Base-by-base conservation (phyloP, 495 filamentous ascomycete species). In the Xylaria scruposa region DNA sequence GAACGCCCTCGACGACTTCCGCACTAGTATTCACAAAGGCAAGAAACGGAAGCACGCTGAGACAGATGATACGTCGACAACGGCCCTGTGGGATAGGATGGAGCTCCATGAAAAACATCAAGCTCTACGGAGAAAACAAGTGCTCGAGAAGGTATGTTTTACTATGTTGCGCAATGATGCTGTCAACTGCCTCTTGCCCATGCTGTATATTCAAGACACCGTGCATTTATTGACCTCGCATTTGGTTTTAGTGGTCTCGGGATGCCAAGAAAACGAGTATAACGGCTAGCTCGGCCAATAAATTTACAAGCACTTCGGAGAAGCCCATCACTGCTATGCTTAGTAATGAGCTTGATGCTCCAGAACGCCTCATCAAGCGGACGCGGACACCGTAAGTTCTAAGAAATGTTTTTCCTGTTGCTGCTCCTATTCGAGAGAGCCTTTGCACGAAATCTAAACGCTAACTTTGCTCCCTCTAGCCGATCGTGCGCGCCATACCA, bases 1-100 rank as follows among this genome's bases (percentile, higher is more conserved):
- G 91, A 95, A 91, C 72, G 90, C 91, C 1, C 86, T 99, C 36
- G 91, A 94, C 75, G 85, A 85, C 29, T 88, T 97, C 70, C 91
- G 95, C 17, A 79, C 83, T 24, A 88, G 85, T 62, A 79, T 85
- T 12, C 71, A 82, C 38, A 76, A 82, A n/a, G 78, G 81, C 3
- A 68, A 73, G 42, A 94, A 93, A 78, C 82, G 91, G 67, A 89
- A 93, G 81, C 79, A 86, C 40, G 80, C 80, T 2, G 78, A 87
- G 24, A 83, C 85, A 9, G 78, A 85, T 29, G 83, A 88, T 13
- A 83, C 85, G 0, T 84, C 89, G 3, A 85, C 85, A 21, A 81
- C 87, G 29, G 85, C 88, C 1, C 89, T 97, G 21, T 97, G 93
- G 93, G 83, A 88, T 9, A 86, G 87, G 42, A 94, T 97, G 89